Percentiles rank a stretch among this genome's conserved stretches.
Conservation (phyloP, 352 stramenopile genomes). For the Achlya hypogyna region DNA sequence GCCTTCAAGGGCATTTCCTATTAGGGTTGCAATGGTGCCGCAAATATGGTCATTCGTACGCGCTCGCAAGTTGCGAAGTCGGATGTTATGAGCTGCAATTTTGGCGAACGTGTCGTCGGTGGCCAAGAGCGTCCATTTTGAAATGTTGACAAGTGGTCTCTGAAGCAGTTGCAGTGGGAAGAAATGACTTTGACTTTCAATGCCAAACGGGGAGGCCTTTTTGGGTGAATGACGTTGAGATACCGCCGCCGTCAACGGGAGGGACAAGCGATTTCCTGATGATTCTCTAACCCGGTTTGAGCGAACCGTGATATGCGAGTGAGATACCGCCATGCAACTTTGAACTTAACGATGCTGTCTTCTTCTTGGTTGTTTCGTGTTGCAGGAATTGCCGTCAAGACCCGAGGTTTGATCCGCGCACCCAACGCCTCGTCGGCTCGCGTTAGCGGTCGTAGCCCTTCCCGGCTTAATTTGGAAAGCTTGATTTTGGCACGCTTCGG, state of each 20-base stretch:
- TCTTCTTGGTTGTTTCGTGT: neutral
- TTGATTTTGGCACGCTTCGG: neutral
- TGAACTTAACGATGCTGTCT: neutral
- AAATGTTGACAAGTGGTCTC: conserved; percentile 37
- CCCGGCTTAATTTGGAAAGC: neutral
- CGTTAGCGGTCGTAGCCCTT: neutral
- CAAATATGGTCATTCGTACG: neutral
- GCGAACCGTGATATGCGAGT: neutral
- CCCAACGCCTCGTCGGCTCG: neutral
- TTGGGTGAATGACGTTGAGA: neutral
- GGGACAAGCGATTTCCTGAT: neutral
- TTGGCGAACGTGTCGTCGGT: conserved; percentile 50
- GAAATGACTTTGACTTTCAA: neutral
- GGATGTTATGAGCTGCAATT: conserved; percentile 52
- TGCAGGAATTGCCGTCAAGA: neutral
- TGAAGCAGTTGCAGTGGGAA: conserved; percentile 62
- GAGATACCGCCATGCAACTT: conserved; percentile 5
- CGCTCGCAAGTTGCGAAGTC: conserved; percentile 25
- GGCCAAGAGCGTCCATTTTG: conserved; percentile 59
- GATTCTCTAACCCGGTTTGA: neutral
- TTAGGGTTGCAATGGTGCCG: neutral
- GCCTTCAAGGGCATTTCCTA: neutral
- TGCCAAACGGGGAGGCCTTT: neutral
- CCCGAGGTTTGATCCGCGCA: neutral
- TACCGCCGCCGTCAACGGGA: neutral